Base-by-base conservation (phyloP, 2,329 filamentous ascomycete species). In the Stenocarpella maydis region DNA sequence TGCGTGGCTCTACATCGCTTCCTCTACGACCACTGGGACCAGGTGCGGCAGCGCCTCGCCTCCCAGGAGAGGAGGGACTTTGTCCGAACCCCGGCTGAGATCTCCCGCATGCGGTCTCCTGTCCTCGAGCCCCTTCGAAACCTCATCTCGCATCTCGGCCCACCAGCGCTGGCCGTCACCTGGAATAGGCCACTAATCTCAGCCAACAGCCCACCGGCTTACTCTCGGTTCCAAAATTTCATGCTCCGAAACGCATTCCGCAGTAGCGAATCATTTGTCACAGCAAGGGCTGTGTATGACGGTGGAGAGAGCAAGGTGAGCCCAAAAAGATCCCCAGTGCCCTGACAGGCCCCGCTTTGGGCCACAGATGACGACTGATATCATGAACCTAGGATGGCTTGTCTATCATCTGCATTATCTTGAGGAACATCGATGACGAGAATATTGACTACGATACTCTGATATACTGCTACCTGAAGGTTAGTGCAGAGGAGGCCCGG, bases 1-100 rank as follows among this genome's bases (percentile, higher is more conserved):
- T 91, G 89, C 71, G 89, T 92, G 26, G 86, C 89, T 2, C 80
- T 92, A 17, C 90, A 92, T 78, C 83, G 90, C 49, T 92, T 91
- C 73, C 78, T 92, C 14, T 92, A 92, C 74, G 90, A 92, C 71
- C 88, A 92, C 72, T 91, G 90, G 89, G 90, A 92, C 71, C 88
- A 90, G 71, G 86, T 92, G 21, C 83, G 88, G 55, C 90, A 91
- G 73, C 88, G 88, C 49, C 83, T 92, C 21, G 83, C 88, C 39
- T 84, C 87, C 10, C 84, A 87, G 69, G 88, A 91, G 74, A 83
- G 86, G 63, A 84, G 85, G 74, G 88, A 87, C 17, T 83, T 84
- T 60, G 83, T 88, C 12, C 83, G 86, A 39, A 86, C 86, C 3
- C 85, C 87, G 4, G 82, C 82, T 5, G 88, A 90, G 60, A 34